Conservation (phyloP, 2,329 filamentous ascomycete species). For the Trichoderma gracile region DNA sequence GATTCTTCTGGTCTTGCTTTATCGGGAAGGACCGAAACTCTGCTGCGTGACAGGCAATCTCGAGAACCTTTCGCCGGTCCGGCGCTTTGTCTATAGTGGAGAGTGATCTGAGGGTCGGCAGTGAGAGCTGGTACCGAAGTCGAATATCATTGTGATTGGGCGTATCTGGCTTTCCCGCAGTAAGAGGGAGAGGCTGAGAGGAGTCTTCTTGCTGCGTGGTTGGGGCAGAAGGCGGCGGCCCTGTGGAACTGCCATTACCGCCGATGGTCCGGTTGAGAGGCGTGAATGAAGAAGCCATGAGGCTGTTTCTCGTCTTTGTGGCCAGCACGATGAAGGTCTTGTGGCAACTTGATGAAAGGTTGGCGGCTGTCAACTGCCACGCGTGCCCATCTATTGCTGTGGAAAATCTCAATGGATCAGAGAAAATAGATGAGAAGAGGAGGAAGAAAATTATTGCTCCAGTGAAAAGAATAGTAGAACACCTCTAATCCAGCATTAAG, state of each 20-base stretch:
- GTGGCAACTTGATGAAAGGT: neutral
- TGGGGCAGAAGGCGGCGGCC: neutral
- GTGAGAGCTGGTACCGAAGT: constrained; percentile 39
- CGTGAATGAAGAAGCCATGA: constrained; percentile 1
- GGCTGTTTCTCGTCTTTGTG: neutral
- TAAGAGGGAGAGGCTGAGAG: neutral
- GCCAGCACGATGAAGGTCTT: neutral
- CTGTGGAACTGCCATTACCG: neutral
- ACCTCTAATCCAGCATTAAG: too few relatives aligned
- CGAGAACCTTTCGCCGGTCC: constrained; percentile 39
- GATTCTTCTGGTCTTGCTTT: constrained; percentile 38
- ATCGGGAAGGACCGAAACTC: constrained; percentile 44
- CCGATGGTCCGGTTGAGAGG: neutral
- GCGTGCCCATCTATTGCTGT: neutral
- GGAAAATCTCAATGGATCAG: too few relatives aligned
- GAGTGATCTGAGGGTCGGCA: constrained; percentile 38
- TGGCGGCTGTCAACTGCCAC: too few relatives aligned
- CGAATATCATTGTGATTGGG: constrained; percentile 35
- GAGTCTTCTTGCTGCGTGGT: neutral
- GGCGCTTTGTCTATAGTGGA: constrained; percentile 33
- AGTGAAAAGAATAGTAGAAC: too few relatives aligned
- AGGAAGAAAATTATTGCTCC: too few relatives aligned
- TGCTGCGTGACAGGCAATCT: constrained; percentile 41
- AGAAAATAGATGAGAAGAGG: too few relatives aligned
- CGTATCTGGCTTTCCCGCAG: neutral